Conservation (phyloP, 805 yeast species). For the Jamesozyma gamospora region DNA sequence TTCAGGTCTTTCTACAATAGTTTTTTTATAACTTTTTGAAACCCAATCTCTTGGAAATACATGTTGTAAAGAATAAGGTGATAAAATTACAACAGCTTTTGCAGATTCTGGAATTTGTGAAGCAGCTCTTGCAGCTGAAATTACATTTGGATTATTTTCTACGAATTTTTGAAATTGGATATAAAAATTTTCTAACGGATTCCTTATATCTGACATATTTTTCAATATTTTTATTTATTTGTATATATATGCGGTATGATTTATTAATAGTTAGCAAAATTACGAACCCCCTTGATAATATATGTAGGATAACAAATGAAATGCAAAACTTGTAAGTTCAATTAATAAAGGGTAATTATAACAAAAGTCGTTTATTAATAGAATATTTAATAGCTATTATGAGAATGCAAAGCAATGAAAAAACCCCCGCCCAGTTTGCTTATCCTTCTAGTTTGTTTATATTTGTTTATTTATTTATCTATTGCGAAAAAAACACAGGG, state of each 20-base stretch:
- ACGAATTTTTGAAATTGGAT: conserved; percentile 36
- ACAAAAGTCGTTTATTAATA: no score
- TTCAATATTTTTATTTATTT: no score
- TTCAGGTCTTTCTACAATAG: conserved; percentile 79
- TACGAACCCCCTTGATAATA: no score
- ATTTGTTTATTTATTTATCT: background rate
- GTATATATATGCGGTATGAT: no score
- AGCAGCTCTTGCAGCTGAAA: conserved; percentile 29
- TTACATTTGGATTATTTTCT: conserved; percentile 29
- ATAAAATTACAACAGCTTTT: conserved; percentile 49
- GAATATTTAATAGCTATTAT: no score
- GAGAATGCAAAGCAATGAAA: no score
- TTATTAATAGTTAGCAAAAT: no score
- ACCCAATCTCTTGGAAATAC: conserved; percentile 72
- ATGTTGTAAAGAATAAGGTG: conserved; percentile 64
- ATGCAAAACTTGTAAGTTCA: no score
- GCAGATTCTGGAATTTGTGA: conserved; percentile 32
- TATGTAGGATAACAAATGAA: no score
- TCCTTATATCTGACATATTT: conserved; percentile 9
- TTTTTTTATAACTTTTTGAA: conserved; percentile 49
- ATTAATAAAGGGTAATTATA: no score
- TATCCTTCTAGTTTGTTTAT: no score
- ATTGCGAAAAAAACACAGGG: background rate
- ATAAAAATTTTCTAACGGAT: conserved; percentile 33
- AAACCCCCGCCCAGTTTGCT: no score